Base-by-base conservation (phyloP, 257 asterid species). In the Phtheirospermum japonicum region DNA sequence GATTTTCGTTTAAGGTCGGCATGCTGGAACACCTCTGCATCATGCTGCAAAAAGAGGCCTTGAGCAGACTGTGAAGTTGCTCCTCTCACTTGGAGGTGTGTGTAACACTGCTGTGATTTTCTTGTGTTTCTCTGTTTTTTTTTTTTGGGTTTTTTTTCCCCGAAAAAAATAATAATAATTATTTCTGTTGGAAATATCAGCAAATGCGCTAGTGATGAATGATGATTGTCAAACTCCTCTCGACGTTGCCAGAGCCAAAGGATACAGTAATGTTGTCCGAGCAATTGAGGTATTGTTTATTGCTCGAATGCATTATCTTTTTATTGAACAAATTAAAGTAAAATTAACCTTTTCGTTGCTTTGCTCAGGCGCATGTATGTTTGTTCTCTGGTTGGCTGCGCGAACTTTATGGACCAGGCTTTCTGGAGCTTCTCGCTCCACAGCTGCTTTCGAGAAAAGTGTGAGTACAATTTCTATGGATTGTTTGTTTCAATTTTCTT, bases 11-110 rank as follows among this genome's bases (percentile, higher is more conserved):
- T 53, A 77, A 93, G 99, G 97, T 55, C 90, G 83, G 11, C 86
- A 83, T 62, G 95, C 89, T 34, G 99, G 99, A 53, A 87, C 99
- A 63, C 96, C 99, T 39, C 75, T 93, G 49, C 99, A 93, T 77
- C 94, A 89, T 81, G 99, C 99, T 79, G 92, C 97, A 43, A 85
- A 85, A 83, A 83, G 97, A 72, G 96, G 97, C 37, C 97, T 89
- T 60, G 92, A 87, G 23, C 92, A 80, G 75, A 87, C 97, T 14
- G 96, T 89, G 57, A 85, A 83, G 80, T 72, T 87, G 76, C 97
- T 93, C 79, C 87, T 89, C 66, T 80, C 88, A 52, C 80, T 81
- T 76, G 94, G 96, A 89, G 99, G 99, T 89, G 32, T 66, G 78
- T 61, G 30, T 50, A 19, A 2, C 57, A 12, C 30, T 49, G 40